Evolutionary conservation across 202 grass and related monocot genomes (phyloP).

Genomic region (Panicum virgatum): DNA sequence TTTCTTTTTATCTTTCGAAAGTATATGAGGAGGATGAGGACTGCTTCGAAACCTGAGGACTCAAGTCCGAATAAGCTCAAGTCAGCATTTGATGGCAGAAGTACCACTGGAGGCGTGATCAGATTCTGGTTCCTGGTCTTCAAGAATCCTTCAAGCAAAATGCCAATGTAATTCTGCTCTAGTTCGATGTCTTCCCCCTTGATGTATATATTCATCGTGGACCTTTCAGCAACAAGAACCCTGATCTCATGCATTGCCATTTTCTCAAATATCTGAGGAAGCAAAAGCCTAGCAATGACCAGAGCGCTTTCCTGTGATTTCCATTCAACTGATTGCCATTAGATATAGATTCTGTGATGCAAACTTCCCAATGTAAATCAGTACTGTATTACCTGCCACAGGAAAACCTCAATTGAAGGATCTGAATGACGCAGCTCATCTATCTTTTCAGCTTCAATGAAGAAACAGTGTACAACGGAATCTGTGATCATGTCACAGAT

Average conservation of each 20-base stretch:
- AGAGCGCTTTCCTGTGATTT: conserved; percentile 76
- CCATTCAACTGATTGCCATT: not conserved
- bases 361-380: not conserved
- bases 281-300: conserved; percentile 68
- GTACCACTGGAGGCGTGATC: conserved; percentile 63
- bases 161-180: conserved; percentile 51
- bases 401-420: conserved; percentile 68
- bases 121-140: conserved; percentile 52
- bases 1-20: too few species aligned
- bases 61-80: conserved; percentile 59
- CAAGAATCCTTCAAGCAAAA: conserved; percentile 95
- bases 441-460: conserved; percentile 88
- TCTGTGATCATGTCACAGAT: conserved; percentile 87
- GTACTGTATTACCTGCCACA: conserved; percentile 72
- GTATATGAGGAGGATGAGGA: not conserved
- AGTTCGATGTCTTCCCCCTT: conserved; percentile 78
- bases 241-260: conserved; percentile 87
- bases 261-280: conserved; percentile 91
- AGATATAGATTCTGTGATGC: not conserved
- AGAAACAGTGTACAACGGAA: conserved; percentile 87
- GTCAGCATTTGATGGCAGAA: conserved; percentile 55
- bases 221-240: conserved; percentile 71
- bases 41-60: conserved; percentile 60
- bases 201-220: conserved; percentile 65
- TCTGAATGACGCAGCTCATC: conserved; percentile 58